Conservation (phyloP, 2,329 filamentous ascomycete species). For the Colletotrichum sp. region DNA sequence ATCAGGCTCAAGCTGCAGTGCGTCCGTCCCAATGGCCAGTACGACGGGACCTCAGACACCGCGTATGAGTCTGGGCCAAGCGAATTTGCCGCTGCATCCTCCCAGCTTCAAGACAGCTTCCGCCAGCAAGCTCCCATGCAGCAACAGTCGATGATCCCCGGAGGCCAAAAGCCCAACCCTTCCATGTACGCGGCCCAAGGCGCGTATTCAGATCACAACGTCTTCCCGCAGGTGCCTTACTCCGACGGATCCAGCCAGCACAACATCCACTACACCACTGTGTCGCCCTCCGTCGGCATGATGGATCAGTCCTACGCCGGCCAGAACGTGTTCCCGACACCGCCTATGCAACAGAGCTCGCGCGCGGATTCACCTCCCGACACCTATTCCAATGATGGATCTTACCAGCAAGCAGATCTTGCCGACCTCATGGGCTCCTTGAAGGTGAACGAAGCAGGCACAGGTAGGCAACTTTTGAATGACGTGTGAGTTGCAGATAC, state of each 20-base stretch:
- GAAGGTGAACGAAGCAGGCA: constrained; percentile 85
- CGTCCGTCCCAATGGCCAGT: constrained; percentile 83
- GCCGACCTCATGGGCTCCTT: constrained; percentile 84
- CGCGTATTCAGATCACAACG: constrained; percentile 50
- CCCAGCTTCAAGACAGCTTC: constrained; percentile 49
- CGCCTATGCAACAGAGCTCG: constrained; percentile 50
- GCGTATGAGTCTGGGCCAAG: constrained; percentile 47
- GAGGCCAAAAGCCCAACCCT: constrained; percentile 42
- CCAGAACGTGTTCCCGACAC: constrained; percentile 58
- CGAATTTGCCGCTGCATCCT: constrained; percentile 38
- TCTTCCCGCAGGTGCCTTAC: constrained; percentile 55
- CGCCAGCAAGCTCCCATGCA: constrained; percentile 59
- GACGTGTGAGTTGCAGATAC: background rate
- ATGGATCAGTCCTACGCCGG: constrained; percentile 57
- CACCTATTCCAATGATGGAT: constrained; percentile 61
- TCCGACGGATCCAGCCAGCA: constrained; percentile 49
- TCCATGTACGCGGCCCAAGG: constrained; percentile 54
- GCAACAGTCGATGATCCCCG: constrained; percentile 49
- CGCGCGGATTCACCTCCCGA: constrained; percentile 49
- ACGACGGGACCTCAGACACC: constrained; percentile 60
- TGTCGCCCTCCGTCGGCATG: constrained; percentile 52
- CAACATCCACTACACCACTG: constrained; percentile 57
- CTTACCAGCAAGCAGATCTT: constrained; percentile 73
- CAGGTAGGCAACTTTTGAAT: constrained; percentile 63
- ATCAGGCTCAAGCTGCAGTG: constrained; percentile 91